Evolutionary conservation across 495 filamentous ascomycete genomes (phyloP).

Genomic region (Xylaria palmicola): DNA sequence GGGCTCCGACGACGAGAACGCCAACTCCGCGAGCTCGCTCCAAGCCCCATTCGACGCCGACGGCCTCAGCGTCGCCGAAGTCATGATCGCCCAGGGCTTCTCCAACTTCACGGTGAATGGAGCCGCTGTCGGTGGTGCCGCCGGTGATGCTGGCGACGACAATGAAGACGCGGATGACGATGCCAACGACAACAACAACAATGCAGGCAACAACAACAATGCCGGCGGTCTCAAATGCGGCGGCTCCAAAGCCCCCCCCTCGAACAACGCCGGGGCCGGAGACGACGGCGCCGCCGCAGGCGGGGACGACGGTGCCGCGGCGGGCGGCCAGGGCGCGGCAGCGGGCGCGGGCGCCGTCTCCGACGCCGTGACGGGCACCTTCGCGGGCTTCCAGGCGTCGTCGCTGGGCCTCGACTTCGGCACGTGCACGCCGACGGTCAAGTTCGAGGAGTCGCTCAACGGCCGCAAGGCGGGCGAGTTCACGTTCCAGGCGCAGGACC

Average conservation of each 20-base stretch:
- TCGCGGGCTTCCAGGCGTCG: constrained; percentile 32
- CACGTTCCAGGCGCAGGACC: constrained; percentile 57
- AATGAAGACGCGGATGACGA: background rate
- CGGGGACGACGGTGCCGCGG: no score
- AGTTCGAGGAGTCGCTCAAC: constrained; percentile 53
- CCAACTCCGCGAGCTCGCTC: constrained; percentile 50
- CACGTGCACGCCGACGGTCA: constrained; percentile 55
- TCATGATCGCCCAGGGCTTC: constrained; percentile 55
- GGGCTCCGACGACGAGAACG: constrained; percentile 53
- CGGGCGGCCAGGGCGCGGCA: constrained; percentile 36
- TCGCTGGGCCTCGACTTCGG: constrained; percentile 50
- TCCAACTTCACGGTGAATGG: constrained; percentile 53
- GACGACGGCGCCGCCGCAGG: constrained; percentile 49
- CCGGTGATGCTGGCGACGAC: constrained; percentile 1
- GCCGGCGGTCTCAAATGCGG: background rate
- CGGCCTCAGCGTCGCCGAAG: constrained; percentile 56
- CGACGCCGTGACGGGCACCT: constrained; percentile 35
- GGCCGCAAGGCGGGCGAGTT: constrained; percentile 48
- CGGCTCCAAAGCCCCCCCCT: background rate
- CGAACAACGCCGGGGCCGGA: background rate
- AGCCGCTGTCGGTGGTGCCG: constrained; percentile 21
- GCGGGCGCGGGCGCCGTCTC: constrained; percentile 40
- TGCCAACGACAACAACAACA: constrained; percentile 13
- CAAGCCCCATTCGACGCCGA: constrained; percentile 48
- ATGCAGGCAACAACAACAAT: constrained; percentile 12